These are phyloP conservation scores for Geotrichum carabidarum DNA, from an alignment of 1,139 yeast genomes.

Conservation along the genomic window DNA sequence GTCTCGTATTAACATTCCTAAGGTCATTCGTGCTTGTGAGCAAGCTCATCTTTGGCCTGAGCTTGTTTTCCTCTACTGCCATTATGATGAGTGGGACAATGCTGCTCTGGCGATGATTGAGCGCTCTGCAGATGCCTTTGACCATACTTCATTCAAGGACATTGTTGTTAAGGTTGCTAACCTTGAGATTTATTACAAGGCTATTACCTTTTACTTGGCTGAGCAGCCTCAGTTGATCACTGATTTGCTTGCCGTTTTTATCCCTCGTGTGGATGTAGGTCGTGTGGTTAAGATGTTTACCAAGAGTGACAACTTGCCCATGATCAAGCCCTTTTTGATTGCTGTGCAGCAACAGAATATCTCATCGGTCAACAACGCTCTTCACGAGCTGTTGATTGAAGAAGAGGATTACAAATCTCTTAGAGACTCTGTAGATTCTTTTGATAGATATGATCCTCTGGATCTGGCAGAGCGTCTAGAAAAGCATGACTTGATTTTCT, in stretches of 20 bases:
- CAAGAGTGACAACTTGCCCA: conserved; percentile 90
- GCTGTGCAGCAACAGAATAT: conserved; percentile 88
- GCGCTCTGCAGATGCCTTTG: conserved; percentile 87
- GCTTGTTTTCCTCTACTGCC: conserved; percentile 91
- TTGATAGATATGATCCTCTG: conserved; percentile 86
- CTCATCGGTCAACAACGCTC: conserved; percentile 87
- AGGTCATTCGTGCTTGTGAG: conserved; percentile 91
- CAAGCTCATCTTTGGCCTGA: conserved; percentile 95
- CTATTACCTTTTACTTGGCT: conserved; percentile 85
- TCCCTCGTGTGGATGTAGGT: conserved; percentile 91
- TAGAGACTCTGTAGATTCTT: conserved; percentile 78
- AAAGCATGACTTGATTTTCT: conserved; percentile 82
- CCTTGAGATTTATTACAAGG: conserved; percentile 94
- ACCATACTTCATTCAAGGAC: conserved; percentile 90
- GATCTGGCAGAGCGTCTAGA: conserved; percentile 91
- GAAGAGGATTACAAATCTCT: conserved; percentile 93
- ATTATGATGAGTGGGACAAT: conserved; percentile 98
- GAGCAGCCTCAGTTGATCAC: conserved; percentile 89
- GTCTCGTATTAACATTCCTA: conserved; percentile 97
- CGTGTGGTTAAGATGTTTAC: conserved; percentile 94
- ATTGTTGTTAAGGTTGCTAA: conserved; percentile 91
- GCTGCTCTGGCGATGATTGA: conserved; percentile 98
- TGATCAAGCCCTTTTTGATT: conserved; percentile 90
- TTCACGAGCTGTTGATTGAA: conserved; percentile 90
- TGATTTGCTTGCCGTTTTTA: conserved; percentile 75